Evolutionary conservation across 2,329 filamentous ascomycete species (phyloP), one percentile per base, ranked within the genome.

Genomic region (Fusarium sp.): DNA sequence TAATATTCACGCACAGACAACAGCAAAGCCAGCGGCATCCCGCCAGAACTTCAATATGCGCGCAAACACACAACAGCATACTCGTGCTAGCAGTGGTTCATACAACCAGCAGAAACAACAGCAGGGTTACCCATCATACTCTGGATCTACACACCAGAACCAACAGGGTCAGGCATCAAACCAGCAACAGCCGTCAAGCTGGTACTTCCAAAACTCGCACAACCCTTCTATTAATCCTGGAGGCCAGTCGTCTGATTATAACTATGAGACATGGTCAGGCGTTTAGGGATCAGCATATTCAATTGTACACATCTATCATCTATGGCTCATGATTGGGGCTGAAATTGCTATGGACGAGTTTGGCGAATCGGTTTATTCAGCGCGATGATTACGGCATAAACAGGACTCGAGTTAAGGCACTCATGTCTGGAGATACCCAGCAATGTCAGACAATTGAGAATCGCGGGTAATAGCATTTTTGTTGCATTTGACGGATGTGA

Each of bases 151-250:
- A 35, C 68, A 75, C 38, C 72, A 75, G 39, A 67, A 68, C n/a
- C 62, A 76, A 31, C 71, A 73, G 36, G 59, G 52, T 14, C 74
- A 76, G 36, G 42, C 65, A 47, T 18, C 62, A 13, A 64, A 61
- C 47, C 75, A 76, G 59, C 62, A 73, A 38, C 63, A 73, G 22
- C 57, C 73, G 35, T 36, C 69, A 12, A 56, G 62, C 49, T 80
- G 79, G 79, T 78, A 79, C 47, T 80, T 75, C n/a, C 75, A 75
- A 58, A 70, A 72, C 36, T 63, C 70, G 1, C 68, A 70, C 31
- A 74, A 44, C 49, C 54, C 27, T 36, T 71, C 76, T 15, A 72
- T 73, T 60, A 47, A 68, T 15, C 25, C 70, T 9, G 68, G 62
- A n/a, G 63, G 65, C 27, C 73, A 78, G 31, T 62, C 71, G n/a